Conservation (phyloP, 1,284 basidiomycete species). For the Cystobasidium pallidum region DNA sequence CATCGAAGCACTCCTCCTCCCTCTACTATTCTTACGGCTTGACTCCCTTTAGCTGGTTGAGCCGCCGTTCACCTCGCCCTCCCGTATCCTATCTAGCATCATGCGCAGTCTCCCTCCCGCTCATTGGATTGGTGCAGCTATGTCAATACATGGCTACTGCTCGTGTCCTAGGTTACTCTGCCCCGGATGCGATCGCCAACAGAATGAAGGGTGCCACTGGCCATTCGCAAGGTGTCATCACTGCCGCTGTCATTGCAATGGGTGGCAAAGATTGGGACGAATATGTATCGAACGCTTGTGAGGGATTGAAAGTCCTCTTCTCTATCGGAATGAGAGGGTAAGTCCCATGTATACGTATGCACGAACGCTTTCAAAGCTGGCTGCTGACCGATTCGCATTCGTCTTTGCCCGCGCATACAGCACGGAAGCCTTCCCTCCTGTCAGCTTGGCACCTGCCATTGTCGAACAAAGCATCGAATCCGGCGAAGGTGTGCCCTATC, state of each 20-base stretch:
- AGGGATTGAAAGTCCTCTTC: constrained; percentile 89
- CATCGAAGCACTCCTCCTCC: constrained; percentile 57
- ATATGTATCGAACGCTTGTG: constrained; percentile 73
- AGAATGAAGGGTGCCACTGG: constrained; percentile 64
- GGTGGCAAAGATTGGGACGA: constrained; percentile 55
- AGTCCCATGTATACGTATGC: not conserved
- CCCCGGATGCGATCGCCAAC: constrained; percentile 44
- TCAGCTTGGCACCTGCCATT: constrained; percentile 84
- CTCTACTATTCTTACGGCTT: constrained; percentile 74
- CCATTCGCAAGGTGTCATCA: constrained; percentile 94
- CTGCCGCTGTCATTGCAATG: constrained; percentile 78
- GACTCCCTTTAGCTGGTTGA: constrained; percentile 82
- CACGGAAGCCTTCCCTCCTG: constrained; percentile 76
- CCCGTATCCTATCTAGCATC: constrained; percentile 87
- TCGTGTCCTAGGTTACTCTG: constrained; percentile 69
- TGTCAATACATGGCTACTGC: constrained; percentile 85
- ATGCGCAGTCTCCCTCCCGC: constrained; percentile 89
- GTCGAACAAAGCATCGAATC: constrained; percentile 85
- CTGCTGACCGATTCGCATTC: not conserved
- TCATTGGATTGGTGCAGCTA: constrained; percentile 95
- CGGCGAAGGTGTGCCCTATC: constrained; percentile 88
- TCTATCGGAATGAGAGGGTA: constrained; percentile 83
- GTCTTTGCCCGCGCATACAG: constrained; percentile 18
- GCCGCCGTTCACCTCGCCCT: constrained; percentile 70
- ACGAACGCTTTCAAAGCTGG: not conserved